Evolutionary conservation across 2,329 filamentous ascomycete species (phyloP).

Genomic region (Talaromyces sp.): DNA sequence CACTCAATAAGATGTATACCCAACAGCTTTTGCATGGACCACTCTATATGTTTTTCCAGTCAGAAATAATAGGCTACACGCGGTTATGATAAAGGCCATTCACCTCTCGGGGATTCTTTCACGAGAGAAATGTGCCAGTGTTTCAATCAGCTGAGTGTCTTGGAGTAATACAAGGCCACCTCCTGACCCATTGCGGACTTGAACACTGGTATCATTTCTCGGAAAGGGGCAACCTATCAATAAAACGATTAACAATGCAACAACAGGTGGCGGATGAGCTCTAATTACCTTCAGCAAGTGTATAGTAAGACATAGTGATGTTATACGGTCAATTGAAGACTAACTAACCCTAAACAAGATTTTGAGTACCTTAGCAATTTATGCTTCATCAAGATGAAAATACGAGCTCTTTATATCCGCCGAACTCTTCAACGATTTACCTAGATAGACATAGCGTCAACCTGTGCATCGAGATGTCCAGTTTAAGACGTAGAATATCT

Average conservation of each 20-base stretch:
- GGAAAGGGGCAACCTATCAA: slow-evolving; percentile 25
- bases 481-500: background rate
- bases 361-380: background rate
- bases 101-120: slow-evolving; percentile 59
- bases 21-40: slow-evolving; percentile 58
- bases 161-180: slow-evolving; percentile 48
- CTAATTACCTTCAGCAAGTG: slow-evolving; percentile 27
- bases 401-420: background rate
- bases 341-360: background rate
- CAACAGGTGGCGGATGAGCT: background rate
- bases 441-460: background rate
- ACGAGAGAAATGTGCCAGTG: slow-evolving; percentile 58
- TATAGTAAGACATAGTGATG: slow-evolving; percentile 19
- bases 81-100: background rate
- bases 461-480: background rate
- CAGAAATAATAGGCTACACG: background rate
- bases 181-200: slow-evolving; percentile 25
- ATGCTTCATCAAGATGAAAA: background rate
- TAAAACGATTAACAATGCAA: background rate
- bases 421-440: background rate
- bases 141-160: slow-evolving; percentile 61
- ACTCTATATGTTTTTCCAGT: slow-evolving; percentile 31
- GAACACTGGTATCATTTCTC: slow-evolving; percentile 25
- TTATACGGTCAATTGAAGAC: background rate
- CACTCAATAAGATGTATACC: slow-evolving; percentile 23